Base-by-base conservation (phyloP, 768 basidiomycete species). In the Exsudoporus frostii region DNA sequence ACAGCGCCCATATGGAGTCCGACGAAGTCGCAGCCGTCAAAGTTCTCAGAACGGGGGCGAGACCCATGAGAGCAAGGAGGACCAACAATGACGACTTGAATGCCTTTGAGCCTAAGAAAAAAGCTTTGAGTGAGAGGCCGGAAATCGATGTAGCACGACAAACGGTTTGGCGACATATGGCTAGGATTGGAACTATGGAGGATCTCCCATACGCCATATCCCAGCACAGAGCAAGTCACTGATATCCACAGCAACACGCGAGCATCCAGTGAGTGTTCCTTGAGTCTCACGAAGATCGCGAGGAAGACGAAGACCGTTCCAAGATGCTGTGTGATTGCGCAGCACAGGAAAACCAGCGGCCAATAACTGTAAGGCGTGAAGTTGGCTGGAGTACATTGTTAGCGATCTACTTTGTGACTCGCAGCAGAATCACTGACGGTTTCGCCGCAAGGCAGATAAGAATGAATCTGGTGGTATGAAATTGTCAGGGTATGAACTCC, bases 1-100 rank as follows among this genome's bases (percentile, higher is more conserved):
- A 83, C 46, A 98, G 73, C 7, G 96, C 94, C 93, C 93, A 98
- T 58, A 98, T 95, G 27, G 93, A 93, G 69, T 99, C 97, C 13
- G 90, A 90, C 36, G 96, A 97, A 5, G 95, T 98, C 24, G 95
- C 92, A 36, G 91, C 89, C 27, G 93, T 96, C 64, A 99, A 74
- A 6, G 96, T 98, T 64, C 87, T 83, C 51, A 98, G 75, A 10
- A 98, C 89, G 14, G 97, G 97, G 4, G 94, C 87, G 50, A 98
- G 77, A 15, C 93, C 86, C 75, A 97, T 84, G 54, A 99, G 79
- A 7, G 90, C 82, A 22, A 97, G 79, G 64, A 96, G 90, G 59
- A 95, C 88, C 53, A 98, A 77, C 40, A 98, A 77, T 7, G 88
- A 87, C 4, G 91, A 90, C 65, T 90, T 92, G 56, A 88, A 65